A percentile compares a stretch with the other conserved stretches of the same genome.
Conservation (phyloP, 345 rosid species). For the Boechera divaricarpa region DNA sequence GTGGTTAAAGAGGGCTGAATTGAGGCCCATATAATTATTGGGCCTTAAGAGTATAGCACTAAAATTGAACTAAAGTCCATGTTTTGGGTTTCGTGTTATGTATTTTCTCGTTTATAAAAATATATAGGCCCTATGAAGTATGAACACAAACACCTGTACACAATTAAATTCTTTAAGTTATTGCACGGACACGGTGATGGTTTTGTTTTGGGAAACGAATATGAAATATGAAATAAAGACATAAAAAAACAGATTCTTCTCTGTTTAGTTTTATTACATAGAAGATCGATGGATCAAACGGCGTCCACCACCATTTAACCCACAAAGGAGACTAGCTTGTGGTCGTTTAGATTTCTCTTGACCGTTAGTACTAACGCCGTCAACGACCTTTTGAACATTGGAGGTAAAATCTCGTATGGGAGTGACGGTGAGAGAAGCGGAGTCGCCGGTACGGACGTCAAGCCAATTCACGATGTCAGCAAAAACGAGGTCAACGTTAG, state of each 20-base stretch:
- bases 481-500: conserved; percentile 71
- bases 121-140: no score
- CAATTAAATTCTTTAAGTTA: no score
- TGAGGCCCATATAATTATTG: neutral
- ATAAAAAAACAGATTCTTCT: neutral
- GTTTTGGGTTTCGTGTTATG: no score
- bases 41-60: neutral
- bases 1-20: neutral
- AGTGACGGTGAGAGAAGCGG: conserved; percentile 33
- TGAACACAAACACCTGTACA: no score
- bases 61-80: no score
- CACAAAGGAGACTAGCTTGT: conserved; percentile 55
- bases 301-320: conserved; percentile 58
- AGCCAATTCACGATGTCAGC: conserved; percentile 82
- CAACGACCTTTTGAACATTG: conserved; percentile 32
- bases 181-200: neutral
- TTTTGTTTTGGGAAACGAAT: neutral
- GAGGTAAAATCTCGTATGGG: conserved; percentile 34
- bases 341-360: conserved; percentile 24
- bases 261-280: conserved; percentile 50
- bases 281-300: conserved; percentile 63
- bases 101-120: no score
- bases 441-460: conserved; percentile 50
- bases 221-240: neutral
- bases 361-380: conserved; percentile 1